phyloP scores from a whole-genome alignment of 331 rosid genomes.

The Acacia pycnantha region DNA sequence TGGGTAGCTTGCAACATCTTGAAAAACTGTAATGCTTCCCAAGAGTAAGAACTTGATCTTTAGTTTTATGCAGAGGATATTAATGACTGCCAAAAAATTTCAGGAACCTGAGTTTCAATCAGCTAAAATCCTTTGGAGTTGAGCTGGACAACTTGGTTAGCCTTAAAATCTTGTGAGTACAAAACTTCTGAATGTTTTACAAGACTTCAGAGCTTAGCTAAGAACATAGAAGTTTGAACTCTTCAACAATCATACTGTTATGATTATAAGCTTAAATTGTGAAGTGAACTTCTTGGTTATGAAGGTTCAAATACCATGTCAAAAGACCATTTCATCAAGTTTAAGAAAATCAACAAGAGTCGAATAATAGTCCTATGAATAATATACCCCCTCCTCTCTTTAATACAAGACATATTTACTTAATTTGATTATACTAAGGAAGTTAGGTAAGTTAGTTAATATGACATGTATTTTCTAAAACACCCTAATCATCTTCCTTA shows the following conservation, averaged over 20 bases:
- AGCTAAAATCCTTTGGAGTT: slow-evolving; percentile 65
- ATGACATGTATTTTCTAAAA: too few relatives aligned
- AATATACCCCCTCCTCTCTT: too few relatives aligned
- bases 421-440: too few relatives aligned
- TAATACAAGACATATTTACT: too few relatives aligned
- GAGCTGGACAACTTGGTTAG: slow-evolving; percentile 66
- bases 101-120: slow-evolving; percentile 95
- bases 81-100: slow-evolving; percentile 30
- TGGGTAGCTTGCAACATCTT: slow-evolving; percentile 78
- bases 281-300: background rate
- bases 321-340: background rate
- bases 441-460: too few relatives aligned
- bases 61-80: slow-evolving; percentile 10
- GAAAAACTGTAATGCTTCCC: slow-evolving; percentile 65
- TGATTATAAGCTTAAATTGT: background rate
- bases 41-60: slow-evolving; percentile 18
- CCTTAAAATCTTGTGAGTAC: slow-evolving; percentile 79
- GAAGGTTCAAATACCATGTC: background rate
- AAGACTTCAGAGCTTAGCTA: background rate
- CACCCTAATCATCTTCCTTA: too few relatives aligned
- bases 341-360: background rate
- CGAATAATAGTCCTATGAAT: too few relatives aligned
- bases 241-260: background rate
- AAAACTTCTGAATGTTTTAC: background rate
- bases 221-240: background rate